Conservation (phyloP, 805 yeast genomes). For the Kodamaea hsintzibuensis region DNA sequence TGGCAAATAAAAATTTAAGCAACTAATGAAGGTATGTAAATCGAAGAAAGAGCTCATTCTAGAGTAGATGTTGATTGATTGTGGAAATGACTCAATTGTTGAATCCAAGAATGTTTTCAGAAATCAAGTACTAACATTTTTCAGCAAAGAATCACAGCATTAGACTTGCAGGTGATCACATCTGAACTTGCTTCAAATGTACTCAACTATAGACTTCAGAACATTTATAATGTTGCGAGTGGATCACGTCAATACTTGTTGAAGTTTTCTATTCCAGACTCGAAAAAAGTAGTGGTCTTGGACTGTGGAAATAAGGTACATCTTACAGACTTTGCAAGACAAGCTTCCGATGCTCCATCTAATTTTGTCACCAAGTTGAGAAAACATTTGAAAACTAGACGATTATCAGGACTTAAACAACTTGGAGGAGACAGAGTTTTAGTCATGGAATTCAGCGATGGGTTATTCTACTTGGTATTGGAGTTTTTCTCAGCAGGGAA, state of each 20-base stretch:
- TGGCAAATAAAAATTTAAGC: constrained; percentile 2
- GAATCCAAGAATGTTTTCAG: too few species aligned
- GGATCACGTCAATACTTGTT: constrained; percentile 72
- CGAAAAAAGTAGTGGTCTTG: constrained; percentile 70
- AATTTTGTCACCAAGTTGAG: constrained; percentile 83
- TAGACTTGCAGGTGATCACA: constrained; percentile 74
- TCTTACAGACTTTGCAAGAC: constrained; percentile 76
- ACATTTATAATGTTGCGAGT: constrained; percentile 77
- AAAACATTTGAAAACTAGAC: constrained; percentile 78
- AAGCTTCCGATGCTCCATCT: constrained; percentile 79
- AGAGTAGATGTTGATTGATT: not conserved
- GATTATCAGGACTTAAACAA: constrained; percentile 72
- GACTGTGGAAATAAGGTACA: constrained; percentile 88
- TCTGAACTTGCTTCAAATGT: constrained; percentile 61
- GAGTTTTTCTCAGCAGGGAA: constrained; percentile 98
- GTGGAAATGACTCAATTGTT: too few species aligned
- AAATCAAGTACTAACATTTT: constrained; percentile 1
- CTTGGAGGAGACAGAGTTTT: constrained; percentile 80
- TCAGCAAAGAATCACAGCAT: constrained; percentile 77
- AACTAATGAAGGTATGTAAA: constrained; percentile 11
- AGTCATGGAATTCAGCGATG: constrained; percentile 83
- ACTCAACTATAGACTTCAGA: constrained; percentile 71
- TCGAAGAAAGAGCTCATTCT: too few species aligned
- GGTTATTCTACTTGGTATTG: constrained; percentile 70
- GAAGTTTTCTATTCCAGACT: constrained; percentile 81